Evolutionary conservation across 225 moss, liverwort and hornwort genomes (phyloP).

Genomic region (Bryum argenteum): DNA sequence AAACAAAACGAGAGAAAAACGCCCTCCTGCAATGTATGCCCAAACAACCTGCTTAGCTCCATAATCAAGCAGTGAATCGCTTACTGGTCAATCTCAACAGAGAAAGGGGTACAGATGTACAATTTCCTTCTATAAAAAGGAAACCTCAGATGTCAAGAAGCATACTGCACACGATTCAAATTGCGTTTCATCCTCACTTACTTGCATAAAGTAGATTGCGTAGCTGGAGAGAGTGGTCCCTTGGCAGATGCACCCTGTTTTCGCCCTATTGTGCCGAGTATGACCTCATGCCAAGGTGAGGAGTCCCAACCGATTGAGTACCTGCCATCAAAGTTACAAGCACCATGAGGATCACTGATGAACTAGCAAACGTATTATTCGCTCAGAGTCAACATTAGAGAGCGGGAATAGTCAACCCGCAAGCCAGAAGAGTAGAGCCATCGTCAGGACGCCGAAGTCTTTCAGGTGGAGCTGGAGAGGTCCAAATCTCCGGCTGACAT

Average conservation of each 20-base stretch:
- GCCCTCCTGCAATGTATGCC: constrained; percentile 42
- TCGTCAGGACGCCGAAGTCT: constrained; percentile 59
- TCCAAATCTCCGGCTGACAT: constrained; percentile 64
- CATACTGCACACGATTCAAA: background rate
- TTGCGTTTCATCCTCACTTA: no score
- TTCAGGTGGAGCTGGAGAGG: constrained; percentile 67
- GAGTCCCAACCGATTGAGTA: constrained; percentile 90
- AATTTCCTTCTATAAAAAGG: constrained; percentile 12
- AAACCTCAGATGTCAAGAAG: background rate
- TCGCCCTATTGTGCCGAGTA: constrained; percentile 89
- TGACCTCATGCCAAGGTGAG: constrained; percentile 75
- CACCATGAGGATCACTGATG: no score
- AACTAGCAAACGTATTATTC: constrained; percentile 6
- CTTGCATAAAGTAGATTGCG: constrained; percentile 87
- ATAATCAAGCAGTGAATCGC: background rate
- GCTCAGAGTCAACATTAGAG: background rate
- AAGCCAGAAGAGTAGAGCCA: constrained; percentile 61
- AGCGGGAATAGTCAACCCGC: constrained; percentile 62
- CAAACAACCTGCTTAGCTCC: constrained; percentile 1
- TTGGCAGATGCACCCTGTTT: constrained; percentile 92
- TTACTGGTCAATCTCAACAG: constrained; percentile 7
- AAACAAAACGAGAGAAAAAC: constrained; percentile 42
- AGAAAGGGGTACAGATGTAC: background rate
- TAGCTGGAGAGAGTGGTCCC: constrained; percentile 78
- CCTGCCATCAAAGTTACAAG: constrained; percentile 42